These are phyloP conservation scores for Gracilaria gracilis DNA, from an alignment of 23 red algal genomes.

Conservation along the genomic window DNA sequence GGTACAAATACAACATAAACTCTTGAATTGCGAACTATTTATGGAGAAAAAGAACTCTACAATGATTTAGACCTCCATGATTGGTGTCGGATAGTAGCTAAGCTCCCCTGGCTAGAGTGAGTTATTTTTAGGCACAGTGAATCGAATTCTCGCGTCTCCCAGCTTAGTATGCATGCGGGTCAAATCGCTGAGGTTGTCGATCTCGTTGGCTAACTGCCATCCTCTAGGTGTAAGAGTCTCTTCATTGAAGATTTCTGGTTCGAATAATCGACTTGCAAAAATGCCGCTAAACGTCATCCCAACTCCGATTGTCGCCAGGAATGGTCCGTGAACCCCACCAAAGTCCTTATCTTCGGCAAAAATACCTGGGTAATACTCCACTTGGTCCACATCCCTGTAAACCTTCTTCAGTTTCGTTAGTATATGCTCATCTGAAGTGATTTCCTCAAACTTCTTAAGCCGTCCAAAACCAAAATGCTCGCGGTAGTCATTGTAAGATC, in stretches of 20 bases:
- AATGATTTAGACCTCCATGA: no score
- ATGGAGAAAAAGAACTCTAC: no score
- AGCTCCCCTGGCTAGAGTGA: background rate
- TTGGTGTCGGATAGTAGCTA: background rate
- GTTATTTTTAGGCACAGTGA: background rate
- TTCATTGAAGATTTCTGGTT: slow-evolving; percentile 8
- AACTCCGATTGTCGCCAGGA: background rate
- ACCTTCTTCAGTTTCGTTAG: background rate
- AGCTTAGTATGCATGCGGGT: background rate
- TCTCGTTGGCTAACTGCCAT: background rate
- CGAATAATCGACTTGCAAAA: background rate
- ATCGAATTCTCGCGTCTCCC: background rate
- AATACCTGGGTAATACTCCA: background rate
- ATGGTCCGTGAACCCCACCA: background rate
- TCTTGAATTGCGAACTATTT: no score
- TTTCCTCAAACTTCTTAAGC: background rate
- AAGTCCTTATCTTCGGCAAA: slow-evolving; percentile 10
- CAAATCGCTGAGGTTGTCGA: background rate
- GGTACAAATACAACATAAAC: no score
- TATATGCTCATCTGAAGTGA: background rate
- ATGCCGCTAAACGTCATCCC: background rate
- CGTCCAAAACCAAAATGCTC: slow-evolving; percentile 10
- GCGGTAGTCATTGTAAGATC: slow-evolving; percentile 6
- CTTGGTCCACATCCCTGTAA: background rate
- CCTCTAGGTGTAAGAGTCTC: background rate